These are phyloP conservation scores for Colletotrichum costaricense DNA, from an alignment of 2,329 filamentous ascomycete species.

Conservation along the genomic window DNA sequence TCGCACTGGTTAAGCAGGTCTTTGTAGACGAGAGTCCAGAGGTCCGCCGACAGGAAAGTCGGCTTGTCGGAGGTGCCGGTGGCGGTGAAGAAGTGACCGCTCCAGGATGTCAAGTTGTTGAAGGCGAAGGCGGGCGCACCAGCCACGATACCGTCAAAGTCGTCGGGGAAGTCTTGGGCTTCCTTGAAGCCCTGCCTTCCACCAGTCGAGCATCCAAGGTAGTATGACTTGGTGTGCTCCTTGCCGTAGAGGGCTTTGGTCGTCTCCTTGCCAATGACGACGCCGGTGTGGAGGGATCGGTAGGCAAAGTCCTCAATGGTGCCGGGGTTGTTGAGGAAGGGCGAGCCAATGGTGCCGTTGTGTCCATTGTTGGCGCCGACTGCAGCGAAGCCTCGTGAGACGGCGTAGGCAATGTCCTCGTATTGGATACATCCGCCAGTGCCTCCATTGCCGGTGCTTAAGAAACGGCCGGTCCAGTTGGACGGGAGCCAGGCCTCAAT, in stretches of 20 bases:
- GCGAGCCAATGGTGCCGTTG: constrained; percentile 50
- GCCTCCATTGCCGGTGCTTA: constrained; percentile 61
- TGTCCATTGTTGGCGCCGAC: constrained; percentile 63
- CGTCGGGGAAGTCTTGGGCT: constrained; percentile 58
- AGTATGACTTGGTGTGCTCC: constrained; percentile 53
- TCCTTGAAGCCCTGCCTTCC: constrained; percentile 62
- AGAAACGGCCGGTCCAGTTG: constrained; percentile 56
- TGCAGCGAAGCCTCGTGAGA: constrained; percentile 53
- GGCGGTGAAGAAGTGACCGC: constrained; percentile 46
- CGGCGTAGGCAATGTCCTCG: constrained; percentile 54
- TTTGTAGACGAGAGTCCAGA: constrained; percentile 27
- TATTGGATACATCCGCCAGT: constrained; percentile 59
- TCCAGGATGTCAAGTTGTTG: constrained; percentile 51
- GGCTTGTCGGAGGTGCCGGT: constrained; percentile 54
- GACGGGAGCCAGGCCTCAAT: constrained; percentile 60
- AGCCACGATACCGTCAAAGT: constrained; percentile 57
- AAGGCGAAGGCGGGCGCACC: constrained; percentile 53
- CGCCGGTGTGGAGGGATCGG: constrained; percentile 45
- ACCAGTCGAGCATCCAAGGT: constrained; percentile 62
- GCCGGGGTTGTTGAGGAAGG: constrained; percentile 50
- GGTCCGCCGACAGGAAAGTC: constrained; percentile 46
- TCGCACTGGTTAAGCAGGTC: constrained; percentile 45
- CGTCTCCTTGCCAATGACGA: constrained; percentile 55
- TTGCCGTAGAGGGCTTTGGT: constrained; percentile 58
- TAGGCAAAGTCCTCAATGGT: constrained; percentile 50